These are phyloP conservation scores for Trametes pubescens DNA, from an alignment of 1,284 basidiomycete genomes.

Conservation along the genomic window DNA sequence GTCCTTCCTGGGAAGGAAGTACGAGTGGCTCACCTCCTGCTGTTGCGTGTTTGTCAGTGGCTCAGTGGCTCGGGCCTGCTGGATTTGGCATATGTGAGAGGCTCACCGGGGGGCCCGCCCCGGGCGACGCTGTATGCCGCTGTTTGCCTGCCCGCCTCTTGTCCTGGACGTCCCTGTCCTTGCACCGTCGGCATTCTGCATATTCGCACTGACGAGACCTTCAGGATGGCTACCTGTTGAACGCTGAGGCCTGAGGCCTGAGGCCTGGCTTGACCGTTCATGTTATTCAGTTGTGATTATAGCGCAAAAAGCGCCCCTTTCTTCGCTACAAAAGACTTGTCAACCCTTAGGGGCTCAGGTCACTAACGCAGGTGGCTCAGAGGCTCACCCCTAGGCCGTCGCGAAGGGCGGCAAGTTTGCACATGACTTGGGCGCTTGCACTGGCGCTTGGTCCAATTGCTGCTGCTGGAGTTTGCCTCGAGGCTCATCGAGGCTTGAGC, in stretches of 20 bases:
- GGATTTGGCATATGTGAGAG: conserved; percentile 7
- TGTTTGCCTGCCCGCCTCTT: conserved; percentile 9
- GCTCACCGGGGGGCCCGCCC: conserved; percentile 11
- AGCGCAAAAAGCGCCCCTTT: not conserved
- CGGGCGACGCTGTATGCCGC: conserved; percentile 10
- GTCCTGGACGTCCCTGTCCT: not conserved
- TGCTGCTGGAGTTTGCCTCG: not conserved
- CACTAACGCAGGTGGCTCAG: not conserved
- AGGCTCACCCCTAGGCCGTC: conserved; percentile 3
- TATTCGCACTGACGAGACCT: not conserved
- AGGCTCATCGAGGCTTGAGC: not conserved
- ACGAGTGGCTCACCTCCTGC: conserved; percentile 23
- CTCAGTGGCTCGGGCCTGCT: conserved; percentile 21
- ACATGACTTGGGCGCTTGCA: conserved; percentile 2
- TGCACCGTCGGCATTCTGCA: not conserved
- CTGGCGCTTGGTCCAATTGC: not conserved
- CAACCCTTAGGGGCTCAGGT: not conserved
- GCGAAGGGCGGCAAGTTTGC: not conserved
- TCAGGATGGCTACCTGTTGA: not conserved
- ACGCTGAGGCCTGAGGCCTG: too few species aligned
- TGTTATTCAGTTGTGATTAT: not conserved
- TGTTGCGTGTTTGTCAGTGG: conserved; percentile 22
- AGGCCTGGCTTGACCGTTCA: too few species aligned
- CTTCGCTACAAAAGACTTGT: not conserved
- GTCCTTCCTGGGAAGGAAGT: conserved; percentile 23